phyloP scores from a whole-genome alignment of 78 protist species.

The Dictyostelium capitatum region DNA sequence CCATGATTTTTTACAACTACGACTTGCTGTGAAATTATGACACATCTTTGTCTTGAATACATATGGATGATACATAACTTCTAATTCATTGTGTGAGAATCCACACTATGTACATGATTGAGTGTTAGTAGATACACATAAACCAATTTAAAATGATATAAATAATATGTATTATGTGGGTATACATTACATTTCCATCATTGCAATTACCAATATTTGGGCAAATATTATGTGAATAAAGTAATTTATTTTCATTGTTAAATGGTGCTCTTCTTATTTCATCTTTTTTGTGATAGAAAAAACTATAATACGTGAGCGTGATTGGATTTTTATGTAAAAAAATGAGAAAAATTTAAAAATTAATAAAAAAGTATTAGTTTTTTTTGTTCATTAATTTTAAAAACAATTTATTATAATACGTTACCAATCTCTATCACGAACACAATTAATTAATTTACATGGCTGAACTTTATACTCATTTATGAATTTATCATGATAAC shows the following conservation, averaged over 20 bases:
- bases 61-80: slow-evolving; percentile 71
- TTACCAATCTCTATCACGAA: slow-evolving; percentile 73
- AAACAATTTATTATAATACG: background rate
- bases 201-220: slow-evolving; percentile 11
- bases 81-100: slow-evolving; percentile 71
- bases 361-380: background rate
- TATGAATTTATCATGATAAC: slow-evolving; percentile 34
- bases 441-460: background rate
- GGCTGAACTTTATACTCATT: slow-evolving; percentile 30
- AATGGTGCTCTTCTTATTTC: slow-evolving; percentile 68
- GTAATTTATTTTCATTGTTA: slow-evolving; percentile 5
- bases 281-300: slow-evolving; percentile 67
- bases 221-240: slow-evolving; percentile 41
- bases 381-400: too few relatives aligned
- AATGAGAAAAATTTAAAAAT: background rate
- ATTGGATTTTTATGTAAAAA: background rate
- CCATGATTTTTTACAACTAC: slow-evolving; percentile 69
- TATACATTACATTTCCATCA: slow-evolving; percentile 52
- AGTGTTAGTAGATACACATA: too few relatives aligned
- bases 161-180: too few relatives aligned
- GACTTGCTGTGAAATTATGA: slow-evolving; percentile 21
- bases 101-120: slow-evolving; percentile 63
- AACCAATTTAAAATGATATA: background rate
- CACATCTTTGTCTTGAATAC: slow-evolving; percentile 57
- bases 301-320: background rate